Evolutionary conservation across 768 basidiomycete species (phyloP).

Genomic region (Serendipita sp.): DNA sequence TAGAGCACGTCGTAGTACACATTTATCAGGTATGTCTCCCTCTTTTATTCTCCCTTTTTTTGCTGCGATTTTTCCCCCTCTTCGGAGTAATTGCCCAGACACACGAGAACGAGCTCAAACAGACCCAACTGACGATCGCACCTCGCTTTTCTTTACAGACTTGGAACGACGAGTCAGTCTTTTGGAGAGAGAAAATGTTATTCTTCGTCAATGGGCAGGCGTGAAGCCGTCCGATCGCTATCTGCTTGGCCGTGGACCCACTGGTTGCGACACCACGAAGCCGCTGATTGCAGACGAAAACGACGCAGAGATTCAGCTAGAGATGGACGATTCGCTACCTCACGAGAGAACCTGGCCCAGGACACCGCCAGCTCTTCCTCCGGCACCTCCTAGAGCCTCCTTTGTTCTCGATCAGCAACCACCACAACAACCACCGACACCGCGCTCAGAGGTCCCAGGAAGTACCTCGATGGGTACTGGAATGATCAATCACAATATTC

Average conservation of each 20-base stretch:
- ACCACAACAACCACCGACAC: neutral
- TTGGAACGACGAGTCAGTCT: neutral
- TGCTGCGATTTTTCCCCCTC: neutral
- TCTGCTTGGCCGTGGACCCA: neutral
- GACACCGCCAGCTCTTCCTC: neutral
- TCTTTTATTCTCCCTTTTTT: neutral
- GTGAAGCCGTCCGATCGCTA: neutral
- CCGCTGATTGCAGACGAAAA: neutral
- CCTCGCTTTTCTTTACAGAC: neutral
- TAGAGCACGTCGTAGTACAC: neutral
- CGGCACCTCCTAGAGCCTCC: neutral
- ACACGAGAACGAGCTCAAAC: too few species aligned
- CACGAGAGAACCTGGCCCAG: neutral
- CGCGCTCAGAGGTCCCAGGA: neutral
- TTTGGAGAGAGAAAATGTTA: neutral
- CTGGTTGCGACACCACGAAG: neutral
- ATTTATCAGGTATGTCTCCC: neutral
- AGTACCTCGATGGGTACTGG: neutral
- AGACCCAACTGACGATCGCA: too few species aligned
- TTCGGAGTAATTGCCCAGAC: neutral
- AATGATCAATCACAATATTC: neutral
- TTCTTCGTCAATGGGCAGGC: neutral
- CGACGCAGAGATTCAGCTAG: neutral
- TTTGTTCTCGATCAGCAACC: neutral
- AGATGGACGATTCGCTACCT: neutral